Conservation (phyloP, 2,329 filamentous ascomycete species). For the Fusarium hainanense region DNA sequence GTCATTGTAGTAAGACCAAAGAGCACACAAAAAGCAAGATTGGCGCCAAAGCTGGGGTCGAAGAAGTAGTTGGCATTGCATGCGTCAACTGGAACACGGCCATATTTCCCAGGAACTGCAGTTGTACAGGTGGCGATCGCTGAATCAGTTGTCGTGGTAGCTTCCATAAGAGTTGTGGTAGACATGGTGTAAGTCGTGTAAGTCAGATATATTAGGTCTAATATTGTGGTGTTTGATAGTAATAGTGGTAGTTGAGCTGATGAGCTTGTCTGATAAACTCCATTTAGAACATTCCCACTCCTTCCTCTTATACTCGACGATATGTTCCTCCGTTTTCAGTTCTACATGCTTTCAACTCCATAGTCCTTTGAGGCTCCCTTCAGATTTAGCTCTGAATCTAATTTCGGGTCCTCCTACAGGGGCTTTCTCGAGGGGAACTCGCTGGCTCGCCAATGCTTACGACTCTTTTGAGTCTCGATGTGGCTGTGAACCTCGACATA, state of each 20-base stretch:
- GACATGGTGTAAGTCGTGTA: slow-evolving; percentile 39
- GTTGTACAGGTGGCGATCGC: slow-evolving; percentile 49
- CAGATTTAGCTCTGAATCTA: slow-evolving; percentile 7
- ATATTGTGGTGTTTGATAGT: neutral
- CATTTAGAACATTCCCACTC: neutral
- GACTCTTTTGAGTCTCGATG: neutral
- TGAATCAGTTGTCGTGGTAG: slow-evolving; percentile 49
- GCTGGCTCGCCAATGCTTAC: slow-evolving; percentile 39
- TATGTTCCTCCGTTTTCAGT: neutral
- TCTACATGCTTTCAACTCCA: slow-evolving; percentile 1
- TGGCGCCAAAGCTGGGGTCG: slow-evolving; percentile 50
- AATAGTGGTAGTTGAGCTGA: neutral
- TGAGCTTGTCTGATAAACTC: slow-evolving; percentile 1
- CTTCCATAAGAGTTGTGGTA: slow-evolving; percentile 19
- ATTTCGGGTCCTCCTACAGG: neutral
- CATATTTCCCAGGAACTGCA: slow-evolving; percentile 49
- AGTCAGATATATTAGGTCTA: neutral
- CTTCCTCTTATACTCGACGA: slow-evolving; percentile 30
- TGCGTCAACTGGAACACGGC: slow-evolving; percentile 47
- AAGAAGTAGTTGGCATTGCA: slow-evolving; percentile 51
- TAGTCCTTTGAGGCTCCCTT: slow-evolving; percentile 12
- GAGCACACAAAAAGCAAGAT: slow-evolving; percentile 48
- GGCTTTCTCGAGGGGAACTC: slow-evolving; percentile 6
- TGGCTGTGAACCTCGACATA: slow-evolving; percentile 7
- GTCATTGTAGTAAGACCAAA: slow-evolving; percentile 46